A percentile compares a stretch with the other conserved stretches of the same genome.
Evolutionary conservation across 2,329 filamentous ascomycete species (phyloP).

Genomic region (Tolypocladium inflatum): DNA sequence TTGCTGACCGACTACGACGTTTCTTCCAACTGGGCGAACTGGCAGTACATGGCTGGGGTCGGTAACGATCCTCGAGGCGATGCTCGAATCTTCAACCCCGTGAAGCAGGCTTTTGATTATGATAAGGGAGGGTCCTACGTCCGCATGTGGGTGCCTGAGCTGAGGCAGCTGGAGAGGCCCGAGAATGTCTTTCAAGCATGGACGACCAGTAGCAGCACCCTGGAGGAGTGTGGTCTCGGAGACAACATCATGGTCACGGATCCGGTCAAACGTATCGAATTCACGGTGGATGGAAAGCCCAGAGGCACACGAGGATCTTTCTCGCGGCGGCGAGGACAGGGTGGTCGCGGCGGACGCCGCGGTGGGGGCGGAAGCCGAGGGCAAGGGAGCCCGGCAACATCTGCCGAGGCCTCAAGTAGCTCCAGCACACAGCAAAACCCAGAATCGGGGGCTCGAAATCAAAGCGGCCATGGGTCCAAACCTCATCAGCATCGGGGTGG

Average conservation of each 20-base stretch:
- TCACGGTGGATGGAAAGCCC: slow-evolving; percentile 44
- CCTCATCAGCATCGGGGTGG: background rate
- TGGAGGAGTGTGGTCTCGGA: slow-evolving; percentile 44
- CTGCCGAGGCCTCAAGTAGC: background rate
- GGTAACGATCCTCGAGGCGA: slow-evolving; percentile 69
- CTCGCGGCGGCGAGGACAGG: slow-evolving; percentile 13
- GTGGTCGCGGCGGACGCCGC: slow-evolving; percentile 4
- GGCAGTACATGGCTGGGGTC: slow-evolving; percentile 73
- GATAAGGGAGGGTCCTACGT: slow-evolving; percentile 62
- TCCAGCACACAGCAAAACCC: background rate
- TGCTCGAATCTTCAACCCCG: slow-evolving; percentile 68
- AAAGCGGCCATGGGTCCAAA: background rate
- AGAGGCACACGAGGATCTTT: slow-evolving; percentile 12
- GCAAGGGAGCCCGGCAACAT: background rate
- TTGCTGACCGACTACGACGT: slow-evolving; percentile 69
- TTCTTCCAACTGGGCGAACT: slow-evolving; percentile 70
- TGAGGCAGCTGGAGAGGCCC: slow-evolving; percentile 41
- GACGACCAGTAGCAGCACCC: slow-evolving; percentile 50
- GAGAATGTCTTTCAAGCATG: slow-evolving; percentile 62
- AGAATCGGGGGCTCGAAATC: background rate
- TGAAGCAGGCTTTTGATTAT: slow-evolving; percentile 74
- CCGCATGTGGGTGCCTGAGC: slow-evolving; percentile 62
- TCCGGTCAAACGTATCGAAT: slow-evolving; percentile 57
- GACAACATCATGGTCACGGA: slow-evolving; percentile 56
- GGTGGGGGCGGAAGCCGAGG: slow-evolving; percentile 7